phyloP scores from a whole-genome alignment of 2,329 filamentous ascomycete genomes.

The Fusarium sp. region DNA sequence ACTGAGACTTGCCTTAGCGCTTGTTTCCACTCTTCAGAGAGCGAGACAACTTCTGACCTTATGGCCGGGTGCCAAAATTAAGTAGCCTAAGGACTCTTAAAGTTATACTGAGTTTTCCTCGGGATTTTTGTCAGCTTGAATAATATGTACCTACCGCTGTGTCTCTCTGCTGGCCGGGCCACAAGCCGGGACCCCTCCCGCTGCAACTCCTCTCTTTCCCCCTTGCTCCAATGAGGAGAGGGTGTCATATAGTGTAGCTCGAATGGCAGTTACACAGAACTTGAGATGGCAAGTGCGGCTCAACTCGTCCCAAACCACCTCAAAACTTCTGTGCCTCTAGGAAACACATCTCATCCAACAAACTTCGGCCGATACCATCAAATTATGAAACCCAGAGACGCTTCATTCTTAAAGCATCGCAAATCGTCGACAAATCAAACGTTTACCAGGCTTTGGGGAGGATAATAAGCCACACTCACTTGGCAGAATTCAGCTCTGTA shows the following conservation, averaged over 20 bases:
- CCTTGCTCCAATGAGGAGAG: conserved; percentile 4
- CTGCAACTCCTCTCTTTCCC: background rate
- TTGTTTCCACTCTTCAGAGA: background rate
- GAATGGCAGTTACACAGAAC: background rate
- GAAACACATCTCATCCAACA: background rate
- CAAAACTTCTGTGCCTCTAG: conserved; percentile 3
- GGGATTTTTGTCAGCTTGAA: background rate
- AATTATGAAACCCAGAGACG: background rate
- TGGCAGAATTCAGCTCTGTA: background rate
- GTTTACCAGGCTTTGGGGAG: conserved; percentile 7
- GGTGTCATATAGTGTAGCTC: background rate
- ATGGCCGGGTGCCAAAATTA: background rate
- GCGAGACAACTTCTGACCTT: background rate
- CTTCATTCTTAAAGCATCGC: background rate
- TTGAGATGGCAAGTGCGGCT: conserved; percentile 4
- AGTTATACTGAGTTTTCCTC: background rate
- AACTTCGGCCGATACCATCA: background rate
- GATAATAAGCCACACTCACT: background rate
- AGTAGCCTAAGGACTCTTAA: background rate
- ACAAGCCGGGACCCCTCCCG: background rate
- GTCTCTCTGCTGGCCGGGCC: background rate
- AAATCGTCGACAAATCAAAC: conserved; percentile 2
- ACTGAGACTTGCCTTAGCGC: background rate
- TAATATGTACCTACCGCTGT: background rate
- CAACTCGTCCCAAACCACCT: conserved; percentile 1